Evolutionary conservation across 345 rosid species (phyloP).

Genomic region (Citrus cavaleriei): DNA sequence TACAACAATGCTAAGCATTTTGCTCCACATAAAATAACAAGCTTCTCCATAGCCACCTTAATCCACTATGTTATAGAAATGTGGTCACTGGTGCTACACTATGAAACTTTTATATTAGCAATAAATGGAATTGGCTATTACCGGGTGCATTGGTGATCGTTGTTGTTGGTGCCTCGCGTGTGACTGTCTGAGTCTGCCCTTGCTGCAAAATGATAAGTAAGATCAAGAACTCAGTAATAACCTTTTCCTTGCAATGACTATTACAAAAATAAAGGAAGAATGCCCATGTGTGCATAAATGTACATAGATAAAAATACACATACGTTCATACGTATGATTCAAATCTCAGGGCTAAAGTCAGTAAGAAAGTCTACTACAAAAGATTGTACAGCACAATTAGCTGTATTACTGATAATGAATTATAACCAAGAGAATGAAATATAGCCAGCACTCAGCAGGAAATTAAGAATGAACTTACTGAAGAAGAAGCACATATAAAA

Average conservation of each 20-base stretch:
- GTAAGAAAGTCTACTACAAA: too few relatives aligned
- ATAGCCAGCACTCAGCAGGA: neutral
- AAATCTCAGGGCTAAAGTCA: neutral
- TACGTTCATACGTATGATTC: neutral
- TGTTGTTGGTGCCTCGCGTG: slow-evolving; percentile 70
- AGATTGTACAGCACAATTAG: too few relatives aligned
- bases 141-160: slow-evolving; percentile 90
- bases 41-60: neutral
- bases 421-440: neutral
- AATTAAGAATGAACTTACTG: slow-evolving; percentile 21
- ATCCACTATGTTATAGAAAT: neutral
- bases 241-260: neutral
- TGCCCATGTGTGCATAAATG: neutral
- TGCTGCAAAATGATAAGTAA: slow-evolving; percentile 26
- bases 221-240: neutral
- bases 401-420: neutral
- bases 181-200: slow-evolving; percentile 89
- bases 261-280: neutral
- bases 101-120: neutral
- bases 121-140: slow-evolving; percentile 22
- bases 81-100: neutral
- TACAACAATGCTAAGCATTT: neutral
- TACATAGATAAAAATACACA: neutral
- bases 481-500: slow-evolving; percentile 29
- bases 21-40: neutral